Conservation (phyloP, 129 eudicot genomes). For the Logfia minima region DNA sequence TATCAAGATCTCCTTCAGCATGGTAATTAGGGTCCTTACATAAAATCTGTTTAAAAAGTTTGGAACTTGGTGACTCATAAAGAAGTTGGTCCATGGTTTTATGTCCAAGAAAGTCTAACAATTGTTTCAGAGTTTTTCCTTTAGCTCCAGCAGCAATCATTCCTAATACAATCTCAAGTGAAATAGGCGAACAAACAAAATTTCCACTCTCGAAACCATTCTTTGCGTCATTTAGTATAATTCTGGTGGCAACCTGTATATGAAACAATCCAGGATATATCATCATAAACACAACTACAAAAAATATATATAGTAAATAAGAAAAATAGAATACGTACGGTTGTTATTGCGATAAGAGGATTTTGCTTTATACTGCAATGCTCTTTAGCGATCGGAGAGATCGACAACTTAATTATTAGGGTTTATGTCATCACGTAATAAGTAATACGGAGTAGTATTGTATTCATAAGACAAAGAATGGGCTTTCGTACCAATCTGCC, state of each 20-base stretch:
- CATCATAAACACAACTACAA: too few species aligned
- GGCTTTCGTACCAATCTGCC: too few species aligned
- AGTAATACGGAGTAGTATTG: too few species aligned
- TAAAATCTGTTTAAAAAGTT: not conserved
- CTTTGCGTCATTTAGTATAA: not conserved
- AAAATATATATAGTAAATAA: too few species aligned
- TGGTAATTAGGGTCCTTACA: not conserved
- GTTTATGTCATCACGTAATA: too few species aligned
- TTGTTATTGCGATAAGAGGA: too few species aligned
- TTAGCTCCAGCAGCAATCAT: constrained; percentile 6
- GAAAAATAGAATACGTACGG: too few species aligned
- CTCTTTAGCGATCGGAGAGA: too few species aligned
- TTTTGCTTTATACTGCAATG: too few species aligned
- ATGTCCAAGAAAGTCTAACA: not conserved
- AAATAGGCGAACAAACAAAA: not conserved
- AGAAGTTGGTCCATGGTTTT: not conserved
- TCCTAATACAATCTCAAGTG: not conserved
- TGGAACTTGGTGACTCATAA: not conserved
- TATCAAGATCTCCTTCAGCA: not conserved
- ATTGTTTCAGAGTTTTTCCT: not conserved
- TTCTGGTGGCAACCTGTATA: constrained; percentile 2
- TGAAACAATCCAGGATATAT: not conserved
- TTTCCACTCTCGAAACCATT: not conserved
- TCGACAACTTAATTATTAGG: too few species aligned
- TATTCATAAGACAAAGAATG: too few species aligned